Evolutionary conservation across 2,329 filamentous ascomycete genomes (phyloP).

Genomic region (Aspergillus sp.): DNA sequence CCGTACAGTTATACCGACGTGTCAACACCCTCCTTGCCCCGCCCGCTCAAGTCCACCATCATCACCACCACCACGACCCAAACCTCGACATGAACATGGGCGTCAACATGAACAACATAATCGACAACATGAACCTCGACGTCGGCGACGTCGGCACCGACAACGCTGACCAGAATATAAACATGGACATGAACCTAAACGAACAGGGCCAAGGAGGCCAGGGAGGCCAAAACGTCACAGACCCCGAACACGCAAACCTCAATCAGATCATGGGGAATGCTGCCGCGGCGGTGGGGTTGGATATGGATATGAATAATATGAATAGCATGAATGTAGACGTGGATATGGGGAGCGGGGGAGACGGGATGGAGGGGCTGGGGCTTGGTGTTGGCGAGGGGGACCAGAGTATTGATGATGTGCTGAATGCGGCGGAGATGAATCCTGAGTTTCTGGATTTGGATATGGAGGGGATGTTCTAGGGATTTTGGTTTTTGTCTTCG

Average conservation of each 20-base stretch:
- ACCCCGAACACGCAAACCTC: conserved; percentile 28
- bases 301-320: conserved; percentile 12
- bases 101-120: conserved; percentile 34
- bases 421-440: conserved; percentile 46
- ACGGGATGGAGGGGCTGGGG: background rate
- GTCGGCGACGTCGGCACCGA: conserved; percentile 23
- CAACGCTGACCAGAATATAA: background rate
- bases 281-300: conserved; percentile 34
- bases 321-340: conserved; percentile 11
- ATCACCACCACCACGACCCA: conserved; percentile 31
- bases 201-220: background rate
- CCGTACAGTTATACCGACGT: conserved; percentile 47
- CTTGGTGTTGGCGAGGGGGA: conserved; percentile 32
- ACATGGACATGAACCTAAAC: background rate
- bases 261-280: conserved; percentile 42
- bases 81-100: background rate
- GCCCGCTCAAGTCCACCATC: conserved; percentile 38
- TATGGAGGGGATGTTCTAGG: conserved; percentile 46
- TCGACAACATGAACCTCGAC: conserved; percentile 42
- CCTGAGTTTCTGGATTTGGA: conserved; percentile 47
- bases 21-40: conserved; percentile 42
- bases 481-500: background rate
- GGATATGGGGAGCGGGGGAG: conserved; percentile 16
- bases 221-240: background rate
- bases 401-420: conserved; percentile 44